Evolutionary conservation across 73 alveolate species (phyloP).

Genomic region (Paramecium tetraurelia): DNA sequence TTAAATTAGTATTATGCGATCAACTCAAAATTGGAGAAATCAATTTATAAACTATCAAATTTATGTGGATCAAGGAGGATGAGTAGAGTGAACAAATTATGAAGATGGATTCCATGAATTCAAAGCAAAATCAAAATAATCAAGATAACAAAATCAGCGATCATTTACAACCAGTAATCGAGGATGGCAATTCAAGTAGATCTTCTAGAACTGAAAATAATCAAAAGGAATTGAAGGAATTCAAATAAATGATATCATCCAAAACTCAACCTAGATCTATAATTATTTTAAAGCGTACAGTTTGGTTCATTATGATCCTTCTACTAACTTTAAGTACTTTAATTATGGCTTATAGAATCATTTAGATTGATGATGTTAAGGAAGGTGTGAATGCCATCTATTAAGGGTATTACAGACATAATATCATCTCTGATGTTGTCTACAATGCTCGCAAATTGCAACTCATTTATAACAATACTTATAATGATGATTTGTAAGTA

Average conservation of each 20-base stretch:
- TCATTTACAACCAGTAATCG: background rate
- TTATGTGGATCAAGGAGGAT: background rate
- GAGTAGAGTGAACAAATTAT: background rate
- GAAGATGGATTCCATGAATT: background rate
- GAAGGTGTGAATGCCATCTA: constrained; percentile 55
- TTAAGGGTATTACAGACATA: constrained; percentile 41
- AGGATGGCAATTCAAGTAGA: background rate
- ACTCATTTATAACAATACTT: background rate
- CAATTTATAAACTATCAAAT: background rate
- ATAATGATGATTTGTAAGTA: background rate
- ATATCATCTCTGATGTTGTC: constrained; percentile 39
- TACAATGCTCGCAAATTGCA: constrained; percentile 23
- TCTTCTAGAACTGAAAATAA: constrained; percentile 11
- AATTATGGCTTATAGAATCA: constrained; percentile 38
- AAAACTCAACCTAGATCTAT: constrained; percentile 51
- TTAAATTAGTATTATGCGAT: background rate
- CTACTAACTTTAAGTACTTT: constrained; percentile 17
- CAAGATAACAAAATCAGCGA: background rate
- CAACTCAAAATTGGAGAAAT: background rate
- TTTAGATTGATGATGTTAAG: constrained; percentile 20
- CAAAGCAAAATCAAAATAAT: background rate
- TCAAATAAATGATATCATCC: constrained; percentile 36
- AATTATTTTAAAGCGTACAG: constrained; percentile 36
- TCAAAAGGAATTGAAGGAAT: constrained; percentile 35
- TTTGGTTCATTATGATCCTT: constrained; percentile 24